Base-by-base conservation (phyloP, 2,329 filamentous ascomycete species). In the Penicillium capsulatum region DNA sequence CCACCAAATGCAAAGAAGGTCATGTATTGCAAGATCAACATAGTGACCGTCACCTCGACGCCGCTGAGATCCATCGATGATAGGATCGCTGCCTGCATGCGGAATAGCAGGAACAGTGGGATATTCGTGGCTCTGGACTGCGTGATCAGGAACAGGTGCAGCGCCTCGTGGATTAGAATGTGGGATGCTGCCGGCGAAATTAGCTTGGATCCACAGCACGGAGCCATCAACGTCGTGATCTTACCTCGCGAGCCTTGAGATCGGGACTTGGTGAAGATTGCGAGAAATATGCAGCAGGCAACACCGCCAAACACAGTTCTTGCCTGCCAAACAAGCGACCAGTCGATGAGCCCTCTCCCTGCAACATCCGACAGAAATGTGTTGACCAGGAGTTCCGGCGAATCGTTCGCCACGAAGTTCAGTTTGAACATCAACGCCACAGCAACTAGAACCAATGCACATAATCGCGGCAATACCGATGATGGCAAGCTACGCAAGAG, bases 1-100 rank as follows among this genome's bases (percentile, higher is more conserved):
- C 89, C 89, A 16, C 90, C 92, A 47, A 88, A 80, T 19, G 87
- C 84, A 61, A 97, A 98, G 74, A 95, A 98, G 36, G 84, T 82
- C 24, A 80, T 73, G 66, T 90, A 83, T 51, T 94, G 84, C 28
- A 94, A 71, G 22, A 97, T 77, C 22, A 96, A 70, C 7, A 79
- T 79, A 0, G 84, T 83, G 7, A 81, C 77, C 3, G 82, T 82
- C 31, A 86, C 72, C 54, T 88, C 80, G 17, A 73, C 55, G 15
- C 71, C 61, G 34, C 48, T 63, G 40, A 71, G 45, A 36, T 60
- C 32, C 44, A 71, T 57, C 44, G 58, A 63, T 59, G 63, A 59
- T 30, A 79, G 70, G 46, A 72, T 64, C 52, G 75, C 72, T 41
- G 81, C 70, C 58, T 81, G 77, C 3, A 82, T 51, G 32, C 81